Conservation (phyloP, 768 basidiomycete genomes). For the Favolaschia claudopus region DNA sequence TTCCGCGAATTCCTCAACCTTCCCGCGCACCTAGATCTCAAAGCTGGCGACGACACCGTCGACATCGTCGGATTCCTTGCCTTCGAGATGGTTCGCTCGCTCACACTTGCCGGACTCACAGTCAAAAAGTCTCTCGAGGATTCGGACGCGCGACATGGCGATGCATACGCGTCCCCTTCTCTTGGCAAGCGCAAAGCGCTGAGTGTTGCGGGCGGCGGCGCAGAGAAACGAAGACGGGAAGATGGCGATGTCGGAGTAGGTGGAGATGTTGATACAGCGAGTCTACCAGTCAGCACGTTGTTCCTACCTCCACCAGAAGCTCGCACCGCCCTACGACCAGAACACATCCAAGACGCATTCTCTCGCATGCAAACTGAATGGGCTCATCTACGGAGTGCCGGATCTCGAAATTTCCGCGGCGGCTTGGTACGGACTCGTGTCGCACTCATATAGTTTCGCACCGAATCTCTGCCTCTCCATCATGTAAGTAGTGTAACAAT, state of each 20-base stretch:
- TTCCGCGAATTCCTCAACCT: slow-evolving; percentile 95
- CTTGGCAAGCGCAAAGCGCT: slow-evolving; percentile 75
- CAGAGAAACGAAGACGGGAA: slow-evolving; percentile 63
- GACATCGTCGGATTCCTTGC: slow-evolving; percentile 97
- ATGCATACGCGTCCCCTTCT: slow-evolving; percentile 69
- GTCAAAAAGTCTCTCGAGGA: slow-evolving; percentile 85
- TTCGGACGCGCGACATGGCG: slow-evolving; percentile 67
- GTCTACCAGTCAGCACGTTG: slow-evolving; percentile 73
- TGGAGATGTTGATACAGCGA: slow-evolving; percentile 64
- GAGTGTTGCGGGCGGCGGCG: slow-evolving; percentile 48
- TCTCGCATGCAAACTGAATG: slow-evolving; percentile 89
- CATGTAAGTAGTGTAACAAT: no score
- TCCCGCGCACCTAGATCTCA: slow-evolving; percentile 84
- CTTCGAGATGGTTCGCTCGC: slow-evolving; percentile 95
- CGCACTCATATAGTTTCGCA: slow-evolving; percentile 67
- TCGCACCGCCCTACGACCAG: slow-evolving; percentile 76
- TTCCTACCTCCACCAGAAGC: slow-evolving; percentile 87
- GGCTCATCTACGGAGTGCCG: slow-evolving; percentile 81
- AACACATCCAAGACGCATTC: slow-evolving; percentile 93
- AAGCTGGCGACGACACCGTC: slow-evolving; percentile 91
- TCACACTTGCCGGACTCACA: slow-evolving; percentile 87
- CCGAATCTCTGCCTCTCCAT: slow-evolving; percentile 25
- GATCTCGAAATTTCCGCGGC: slow-evolving; percentile 90
- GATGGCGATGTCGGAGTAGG: slow-evolving; percentile 74
- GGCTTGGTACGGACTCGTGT: slow-evolving; percentile 82